phyloP scores from a whole-genome alignment of 83 land plant genomes.

The Picea engelmannii region DNA sequence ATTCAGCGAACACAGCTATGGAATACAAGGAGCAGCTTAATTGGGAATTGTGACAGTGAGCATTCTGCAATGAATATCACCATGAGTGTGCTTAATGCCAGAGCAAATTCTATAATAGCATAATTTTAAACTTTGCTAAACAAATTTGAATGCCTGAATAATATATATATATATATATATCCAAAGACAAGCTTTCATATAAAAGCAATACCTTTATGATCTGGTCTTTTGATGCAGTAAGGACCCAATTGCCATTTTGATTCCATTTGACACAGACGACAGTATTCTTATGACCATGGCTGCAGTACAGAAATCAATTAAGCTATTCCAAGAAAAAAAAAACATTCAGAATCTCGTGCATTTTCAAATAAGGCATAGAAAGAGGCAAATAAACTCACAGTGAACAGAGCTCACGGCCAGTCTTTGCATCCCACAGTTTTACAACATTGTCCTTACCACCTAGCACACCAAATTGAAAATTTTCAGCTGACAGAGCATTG shows the following conservation, averaged over 20 bases:
- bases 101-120: too few relatives aligned
- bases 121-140: too few relatives aligned
- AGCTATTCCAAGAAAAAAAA: not conserved
- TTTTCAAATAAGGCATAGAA: not conserved
- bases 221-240: slow-evolving; percentile 96
- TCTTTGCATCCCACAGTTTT: slow-evolving; percentile 98
- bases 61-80: too few relatives aligned
- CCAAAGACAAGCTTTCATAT: slow-evolving; percentile 5
- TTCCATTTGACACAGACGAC: slow-evolving; percentile 97
- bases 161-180: too few relatives aligned
- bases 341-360: not conserved
- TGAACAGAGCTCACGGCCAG: slow-evolving; percentile 87
- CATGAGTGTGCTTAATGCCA: too few relatives aligned
- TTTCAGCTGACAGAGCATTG: not conserved
- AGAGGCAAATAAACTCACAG: slow-evolving; percentile 53
- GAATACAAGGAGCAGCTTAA: too few relatives aligned
- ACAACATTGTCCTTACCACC: slow-evolving; percentile 97
- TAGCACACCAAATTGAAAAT: slow-evolving; percentile 18
- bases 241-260: slow-evolving; percentile 97
- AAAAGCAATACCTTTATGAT: slow-evolving; percentile 75
- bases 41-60: too few relatives aligned
- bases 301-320: slow-evolving; percentile 33
- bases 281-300: slow-evolving; percentile 98
- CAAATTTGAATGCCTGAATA: too few relatives aligned
- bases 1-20: too few relatives aligned